Evolutionary conservation across 352 stramenopile species (phyloP).

Genomic region (Phytophthora gonapodyides): DNA sequence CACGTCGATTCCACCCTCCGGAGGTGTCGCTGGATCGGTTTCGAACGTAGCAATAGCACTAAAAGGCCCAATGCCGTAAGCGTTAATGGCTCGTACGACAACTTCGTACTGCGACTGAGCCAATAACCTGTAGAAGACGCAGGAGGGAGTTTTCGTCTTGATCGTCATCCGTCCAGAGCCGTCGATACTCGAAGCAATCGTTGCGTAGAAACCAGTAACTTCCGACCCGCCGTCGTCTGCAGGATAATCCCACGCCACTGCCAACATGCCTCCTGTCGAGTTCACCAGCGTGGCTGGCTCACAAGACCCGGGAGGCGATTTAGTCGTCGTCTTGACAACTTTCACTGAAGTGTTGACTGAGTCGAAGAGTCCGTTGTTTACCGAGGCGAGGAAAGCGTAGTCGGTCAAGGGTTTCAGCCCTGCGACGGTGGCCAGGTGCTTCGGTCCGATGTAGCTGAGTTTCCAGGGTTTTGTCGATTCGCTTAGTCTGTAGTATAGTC

Average conservation of each 20-base stretch:
- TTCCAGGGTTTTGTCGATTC: conserved; percentile 31
- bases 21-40: conserved; percentile 38
- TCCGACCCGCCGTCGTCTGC: conserved; percentile 42
- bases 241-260: conserved; percentile 49
- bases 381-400: conserved; percentile 48
- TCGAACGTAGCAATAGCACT: conserved; percentile 40
- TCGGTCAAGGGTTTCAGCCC: conserved; percentile 28
- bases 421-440: conserved; percentile 40
- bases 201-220: conserved; percentile 40
- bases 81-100: conserved; percentile 49
- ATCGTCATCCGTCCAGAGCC: conserved; percentile 32
- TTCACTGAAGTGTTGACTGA: conserved; percentile 50
- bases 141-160: conserved; percentile 16
- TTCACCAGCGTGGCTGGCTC: conserved; percentile 14
- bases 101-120: conserved; percentile 47
- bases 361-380: conserved; percentile 49
- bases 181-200: conserved; percentile 33
- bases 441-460: conserved; percentile 35
- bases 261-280: conserved; percentile 51
- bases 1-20: conserved; percentile 39
- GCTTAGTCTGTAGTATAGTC: conserved; percentile 46
- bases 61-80: conserved; percentile 36
- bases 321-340: conserved; percentile 37
- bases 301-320: conserved; percentile 58
- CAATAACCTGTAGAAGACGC: conserved; percentile 48